Base-by-base conservation (phyloP, 2,329 filamentous ascomycete genomes). In the Chlorencoelia australis region DNA sequence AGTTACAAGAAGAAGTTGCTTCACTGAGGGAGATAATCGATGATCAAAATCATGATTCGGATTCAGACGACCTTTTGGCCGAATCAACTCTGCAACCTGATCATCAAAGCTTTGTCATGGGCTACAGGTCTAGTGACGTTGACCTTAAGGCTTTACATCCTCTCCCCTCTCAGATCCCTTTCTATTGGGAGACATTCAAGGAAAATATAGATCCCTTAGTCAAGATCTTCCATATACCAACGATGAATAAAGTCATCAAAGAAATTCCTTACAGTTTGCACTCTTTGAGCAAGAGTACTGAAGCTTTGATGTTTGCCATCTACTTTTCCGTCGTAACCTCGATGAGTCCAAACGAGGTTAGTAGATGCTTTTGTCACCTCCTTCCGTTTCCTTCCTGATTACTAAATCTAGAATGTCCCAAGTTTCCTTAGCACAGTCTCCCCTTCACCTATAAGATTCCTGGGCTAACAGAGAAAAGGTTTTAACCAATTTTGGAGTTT, bases 151-250 rank as follows among this genome's bases (percentile, higher is more conserved):
- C 67, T 27, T 61, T 82, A 10, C 81, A 85, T 48, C 82, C 82
- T 2, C 52, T 75, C 0, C 69, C 76, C 1, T 73, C 74, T 1
- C 76, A 80, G 44, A 76, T 82, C 32, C 68, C 67, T 0, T 71
- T 73, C 32, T 73, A 84, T 37, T 86, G 82, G 81, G 69, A 75
- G 33, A 66, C 77, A 8, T 87, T 75, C 57, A 71, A 78, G 43
- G 77, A 84, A 45, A 84, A 82, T 35, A 79, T 87, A 7, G 79
- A 87, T 49, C 78, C 81, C 0, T 57, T 86, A 7, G 65, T 82
- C 48, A 86, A 84, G 53, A 65, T 86, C 9, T 53, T 86, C 6
- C 82, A 88, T 53, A 64, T 81, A 0, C 82, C 80, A 0, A 76
- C 76, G 2, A 70, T 77, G 54, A 73, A 74, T 39, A 67, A 68